A percentile compares a stretch with the other conserved stretches of the same genome.
Evolutionary conservation across 169 alveolate species (phyloP).

Genomic region (Plasmodium gallinaceum): DNA sequence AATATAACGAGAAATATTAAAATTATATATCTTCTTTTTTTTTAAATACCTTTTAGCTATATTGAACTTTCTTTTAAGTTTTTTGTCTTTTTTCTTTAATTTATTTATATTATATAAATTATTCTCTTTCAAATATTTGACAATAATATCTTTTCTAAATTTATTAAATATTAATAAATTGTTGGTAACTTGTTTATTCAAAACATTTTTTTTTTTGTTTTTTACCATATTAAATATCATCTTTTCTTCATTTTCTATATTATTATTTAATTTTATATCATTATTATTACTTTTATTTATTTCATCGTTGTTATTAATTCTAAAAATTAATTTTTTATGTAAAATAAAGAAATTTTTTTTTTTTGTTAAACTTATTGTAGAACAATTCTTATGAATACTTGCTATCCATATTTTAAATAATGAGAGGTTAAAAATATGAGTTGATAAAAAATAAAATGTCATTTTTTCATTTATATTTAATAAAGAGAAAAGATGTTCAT

Average conservation of each 20-base stretch:
- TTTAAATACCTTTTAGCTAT: slow-evolving; percentile 43
- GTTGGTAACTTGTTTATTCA: not conserved
- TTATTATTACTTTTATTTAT: not conserved
- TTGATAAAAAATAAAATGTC: slow-evolving; percentile 32
- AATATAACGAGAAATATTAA: slow-evolving; percentile 27
- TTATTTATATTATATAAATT: slow-evolving; percentile 62
- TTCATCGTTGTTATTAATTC: not conserved
- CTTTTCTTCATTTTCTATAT: not conserved
- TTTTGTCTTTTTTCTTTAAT: slow-evolving; percentile 40
- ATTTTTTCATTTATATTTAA: slow-evolving; percentile 13
- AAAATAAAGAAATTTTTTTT: slow-evolving; percentile 27
- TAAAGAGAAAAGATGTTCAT: slow-evolving; percentile 46
- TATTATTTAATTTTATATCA: not conserved
- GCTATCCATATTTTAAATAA: slow-evolving; percentile 59
- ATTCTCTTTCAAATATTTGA: slow-evolving; percentile 59
- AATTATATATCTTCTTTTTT: slow-evolving; percentile 29
- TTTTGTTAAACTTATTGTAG: slow-evolving; percentile 11
- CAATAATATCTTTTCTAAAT: slow-evolving; percentile 49
- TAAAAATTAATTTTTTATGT: slow-evolving; percentile 39
- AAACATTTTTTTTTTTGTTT: slow-evolving; percentile 46
- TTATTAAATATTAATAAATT: slow-evolving; percentile 44
- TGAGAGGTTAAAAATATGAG: slow-evolving; percentile 6
- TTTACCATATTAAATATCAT: not conserved
- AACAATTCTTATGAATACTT: slow-evolving; percentile 31
- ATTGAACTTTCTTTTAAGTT: slow-evolving; percentile 72